Evolutionary conservation across 179 eudicot genomes (phyloP), one percentile per base, ranked within the genome.

Genomic region (Spinacia oleracea): DNA sequence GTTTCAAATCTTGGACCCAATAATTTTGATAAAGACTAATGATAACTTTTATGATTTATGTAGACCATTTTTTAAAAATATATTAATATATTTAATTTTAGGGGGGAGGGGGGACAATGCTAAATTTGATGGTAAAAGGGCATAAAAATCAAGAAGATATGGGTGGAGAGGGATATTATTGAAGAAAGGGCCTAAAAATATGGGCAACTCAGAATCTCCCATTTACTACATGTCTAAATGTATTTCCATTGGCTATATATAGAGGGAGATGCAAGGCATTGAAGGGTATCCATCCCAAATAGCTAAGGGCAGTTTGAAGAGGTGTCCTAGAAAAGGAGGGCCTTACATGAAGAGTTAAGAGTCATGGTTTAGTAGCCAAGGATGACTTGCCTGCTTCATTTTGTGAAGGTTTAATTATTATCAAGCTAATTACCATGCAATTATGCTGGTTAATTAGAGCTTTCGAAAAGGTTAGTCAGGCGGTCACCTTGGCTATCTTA

Each of bases 401-500:
- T 59, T 46, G 8, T 29, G 25, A 65, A 78, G 58, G 32, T 16
- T 59, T 40, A 11, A 27, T n/a, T 40, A 11, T 43, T n/a, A 62
- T 15, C 34, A 25, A 25, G 25, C 21, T 40, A 38, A 32, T 20
- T 34, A 16, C 3, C 11, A 42, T 0, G 18, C 23, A 10, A 3
- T 48, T 65, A n/a, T n/a, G n/a, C n/a, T 32, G 45, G 29, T 31
- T 27, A 0, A 5, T 45, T 31, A 0, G 27, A 45, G 12, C 58
- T 59, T 72, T 16, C 56, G 50, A 53, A 34, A 32, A 51, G 35
- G 71, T 5, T 83, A 71, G 81, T 32, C 72, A 83, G 85, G 85
- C 85, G 80, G 83, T 83, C 83, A 80, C 83, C 86, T 83, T 80
- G 83, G 83, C 83, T 83, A 83, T 80, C 83, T 80, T 68, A 81